Base-by-base conservation (phyloP, 345 rosid genomes). In the Dipteronia sinensis region DNA sequence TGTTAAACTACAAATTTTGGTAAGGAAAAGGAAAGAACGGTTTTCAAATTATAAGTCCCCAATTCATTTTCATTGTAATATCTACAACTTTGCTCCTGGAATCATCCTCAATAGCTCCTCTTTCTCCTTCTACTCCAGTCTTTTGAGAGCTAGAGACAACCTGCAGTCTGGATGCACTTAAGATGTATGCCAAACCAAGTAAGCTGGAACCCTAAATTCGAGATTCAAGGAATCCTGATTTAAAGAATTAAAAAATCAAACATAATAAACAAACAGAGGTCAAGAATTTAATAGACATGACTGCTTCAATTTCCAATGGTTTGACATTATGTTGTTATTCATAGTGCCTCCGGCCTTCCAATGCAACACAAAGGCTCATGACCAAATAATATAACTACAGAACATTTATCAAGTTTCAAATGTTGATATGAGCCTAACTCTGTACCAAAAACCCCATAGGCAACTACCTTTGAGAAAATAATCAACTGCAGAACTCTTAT, bases 61-160 rank as follows among this genome's bases (percentile, higher is more conserved):
- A 40, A 6, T 67, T 20, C 34, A 16, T 67, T 66, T 67, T 67
- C 44, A 17, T 40, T 38, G 40, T 67, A 40, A 67, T 19, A 17
- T n/a, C 20, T n/a, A n/a, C n/a, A 19, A 67, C 3, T 66, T 67
- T 40, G 47, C 23, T 66, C 70, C 22, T 10, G 2, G 20, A 66
- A 38, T 66, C 47, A 66, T 34, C 47, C 23, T 17, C 13, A 3
- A 38, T 19, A 38, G 31, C 53, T 68, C 31, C 44, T 68, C 55
- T 68, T 68, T 22, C 55, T 42, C 31, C 0, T 68, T 68, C 29
- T 38, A 46, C 16, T 68, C 8, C 17, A 44, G 22, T 3, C 56
- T 68, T 68, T 23, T 46, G 72, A 67, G 12, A 68, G 11, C 72
- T 46, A 68, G 22, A n/a, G 51, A 19, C 12, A 67, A 67, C 70